These are phyloP conservation scores for Aspergillus phoenicis DNA, from an alignment of 2,329 filamentous ascomycete genomes.

Conservation along the genomic window DNA sequence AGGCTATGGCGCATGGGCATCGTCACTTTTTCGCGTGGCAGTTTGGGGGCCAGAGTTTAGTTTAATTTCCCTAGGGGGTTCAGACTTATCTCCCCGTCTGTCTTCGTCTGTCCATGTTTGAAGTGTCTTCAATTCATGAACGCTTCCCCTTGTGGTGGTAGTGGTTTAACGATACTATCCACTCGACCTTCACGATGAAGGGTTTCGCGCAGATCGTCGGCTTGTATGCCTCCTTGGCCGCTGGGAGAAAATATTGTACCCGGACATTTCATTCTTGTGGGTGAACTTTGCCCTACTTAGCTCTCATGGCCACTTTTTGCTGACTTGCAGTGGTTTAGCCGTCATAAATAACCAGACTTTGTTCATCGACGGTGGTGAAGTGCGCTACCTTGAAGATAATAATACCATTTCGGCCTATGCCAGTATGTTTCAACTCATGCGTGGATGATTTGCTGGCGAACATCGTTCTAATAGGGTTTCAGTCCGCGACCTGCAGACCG, in stretches of 20 bases:
- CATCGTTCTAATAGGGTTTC: neutral
- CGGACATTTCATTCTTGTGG: constrained; percentile 7
- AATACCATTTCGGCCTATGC: constrained; percentile 1
- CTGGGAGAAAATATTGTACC: neutral
- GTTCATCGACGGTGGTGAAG: constrained; percentile 13
- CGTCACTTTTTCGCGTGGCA: too few relatives aligned
- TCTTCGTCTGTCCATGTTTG: neutral
- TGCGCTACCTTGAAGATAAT: neutral
- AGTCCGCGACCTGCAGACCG: constrained; percentile 10
- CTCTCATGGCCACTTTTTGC: neutral
- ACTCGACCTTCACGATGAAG: neutral
- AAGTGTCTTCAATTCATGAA: neutral
- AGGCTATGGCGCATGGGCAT: too few relatives aligned
- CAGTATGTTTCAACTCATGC: neutral
- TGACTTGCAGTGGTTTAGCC: neutral
- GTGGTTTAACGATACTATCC: neutral
- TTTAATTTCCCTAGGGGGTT: neutral
- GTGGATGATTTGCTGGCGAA: neutral
- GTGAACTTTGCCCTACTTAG: neutral
- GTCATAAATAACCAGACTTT: constrained; percentile 11
- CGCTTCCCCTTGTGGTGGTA: neutral
- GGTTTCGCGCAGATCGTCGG: neutral
- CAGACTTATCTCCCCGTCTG: neutral
- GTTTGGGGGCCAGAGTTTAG: too few relatives aligned
- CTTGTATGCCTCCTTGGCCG: neutral